Percentiles rank a stretch among this genome's conserved stretches.
These are phyloP conservation scores for Trypanosoma boissoni DNA, from an alignment of 208 protist species.

Conservation along the genomic window DNA sequence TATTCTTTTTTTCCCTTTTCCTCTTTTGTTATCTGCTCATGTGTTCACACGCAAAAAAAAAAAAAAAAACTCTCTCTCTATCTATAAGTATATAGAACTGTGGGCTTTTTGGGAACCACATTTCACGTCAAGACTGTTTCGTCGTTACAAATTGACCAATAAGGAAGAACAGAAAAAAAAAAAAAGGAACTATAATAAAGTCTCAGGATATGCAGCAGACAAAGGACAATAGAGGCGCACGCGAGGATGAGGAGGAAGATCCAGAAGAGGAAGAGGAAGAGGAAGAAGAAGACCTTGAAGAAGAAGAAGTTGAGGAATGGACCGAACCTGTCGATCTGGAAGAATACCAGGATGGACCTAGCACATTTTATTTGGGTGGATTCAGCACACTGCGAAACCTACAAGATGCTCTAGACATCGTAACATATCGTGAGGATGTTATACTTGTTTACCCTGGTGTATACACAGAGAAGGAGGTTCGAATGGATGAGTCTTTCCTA, in stretches of 20 bases:
- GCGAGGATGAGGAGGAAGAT: conserved; percentile 19
- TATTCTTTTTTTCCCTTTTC: conserved; percentile 6
- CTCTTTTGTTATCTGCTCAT: not conserved
- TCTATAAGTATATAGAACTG: too few species aligned
- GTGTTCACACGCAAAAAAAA: not conserved
- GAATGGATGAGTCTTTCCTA: conserved; percentile 55
- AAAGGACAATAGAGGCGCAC: conserved; percentile 27
- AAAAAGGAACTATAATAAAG: not conserved
- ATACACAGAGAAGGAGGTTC: conserved; percentile 40
- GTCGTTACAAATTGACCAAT: too few species aligned
- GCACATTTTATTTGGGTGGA: conserved; percentile 72
- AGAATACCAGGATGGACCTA: conserved; percentile 65
- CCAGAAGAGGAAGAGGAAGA: conserved; percentile 71
- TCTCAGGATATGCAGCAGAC: conserved; percentile 27
- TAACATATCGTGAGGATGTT: conserved; percentile 66
- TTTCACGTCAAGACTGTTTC: too few species aligned
- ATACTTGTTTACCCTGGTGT: conserved; percentile 71
- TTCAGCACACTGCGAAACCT: conserved; percentile 61
- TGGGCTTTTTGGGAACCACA: too few species aligned
- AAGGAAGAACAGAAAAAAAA: too few species aligned
- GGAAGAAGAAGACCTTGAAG: conserved; percentile 70
- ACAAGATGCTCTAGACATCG: conserved; percentile 36
- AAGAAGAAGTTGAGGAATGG: conserved; percentile 75
- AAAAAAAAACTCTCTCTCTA: not conserved
- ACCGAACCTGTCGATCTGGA: conserved; percentile 51